phyloP scores from a whole-genome alignment of 2,329 filamentous ascomycete genomes.

The Atkinsonella hypoxylon region DNA sequence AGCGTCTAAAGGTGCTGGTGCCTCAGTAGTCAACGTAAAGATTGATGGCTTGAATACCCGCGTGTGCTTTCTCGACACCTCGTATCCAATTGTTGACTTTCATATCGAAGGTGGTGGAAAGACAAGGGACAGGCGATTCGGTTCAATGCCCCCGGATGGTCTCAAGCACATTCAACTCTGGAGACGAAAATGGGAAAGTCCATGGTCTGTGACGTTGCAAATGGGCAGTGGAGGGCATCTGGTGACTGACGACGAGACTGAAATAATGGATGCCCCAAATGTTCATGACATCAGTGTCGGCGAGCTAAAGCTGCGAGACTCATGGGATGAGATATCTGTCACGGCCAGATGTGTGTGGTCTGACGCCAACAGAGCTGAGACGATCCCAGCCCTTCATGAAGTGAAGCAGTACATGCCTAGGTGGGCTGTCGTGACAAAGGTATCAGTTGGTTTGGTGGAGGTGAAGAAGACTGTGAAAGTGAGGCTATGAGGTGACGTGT shows the following conservation, averaged over 20 bases:
- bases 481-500: constrained; percentile 16
- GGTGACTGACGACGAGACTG: not conserved
- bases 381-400: constrained; percentile 78
- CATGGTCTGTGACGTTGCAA: constrained; percentile 51
- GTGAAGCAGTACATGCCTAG: constrained; percentile 60
- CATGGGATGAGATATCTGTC: constrained; percentile 37
- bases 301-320: constrained; percentile 9
- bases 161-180: constrained; percentile 64
- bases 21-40: constrained; percentile 46
- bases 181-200: constrained; percentile 65
- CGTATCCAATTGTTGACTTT: constrained; percentile 54
- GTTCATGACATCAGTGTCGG: constrained; percentile 1
- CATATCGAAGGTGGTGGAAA: constrained; percentile 46
- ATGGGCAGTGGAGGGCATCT: constrained; percentile 10
- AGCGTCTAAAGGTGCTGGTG: constrained; percentile 18
- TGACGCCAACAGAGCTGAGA: constrained; percentile 60
- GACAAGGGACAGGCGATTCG: constrained; percentile 54
- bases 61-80: constrained; percentile 63
- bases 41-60: constrained; percentile 66
- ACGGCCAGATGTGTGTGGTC: constrained; percentile 74
- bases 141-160: constrained; percentile 48
- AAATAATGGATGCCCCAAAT: not conserved
- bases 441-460: constrained; percentile 67
- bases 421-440: constrained; percentile 71
- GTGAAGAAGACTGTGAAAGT: constrained; percentile 58